Base-by-base conservation (phyloP, 371 early-diverging fungal genomes). In the Apophysomyces elegans region DNA sequence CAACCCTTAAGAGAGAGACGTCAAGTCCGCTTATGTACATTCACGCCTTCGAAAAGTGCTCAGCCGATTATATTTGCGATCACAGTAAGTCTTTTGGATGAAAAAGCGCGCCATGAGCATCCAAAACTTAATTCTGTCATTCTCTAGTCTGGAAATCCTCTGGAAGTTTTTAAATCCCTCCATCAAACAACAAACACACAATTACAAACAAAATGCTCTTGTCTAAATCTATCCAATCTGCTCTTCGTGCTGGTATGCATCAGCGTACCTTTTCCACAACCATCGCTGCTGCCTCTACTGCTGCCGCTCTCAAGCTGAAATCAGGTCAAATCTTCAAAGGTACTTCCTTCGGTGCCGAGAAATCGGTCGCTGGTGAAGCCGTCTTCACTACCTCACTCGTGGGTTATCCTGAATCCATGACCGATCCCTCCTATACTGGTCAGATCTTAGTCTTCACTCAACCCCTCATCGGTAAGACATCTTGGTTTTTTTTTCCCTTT, bases 371-470 rank as follows among this genome's bases (percentile, higher is more conserved):
- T 63, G 93, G 93, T 70, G 93, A 93, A 74, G 89, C 91, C 4
- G 93, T 93, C 7, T 97, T 97, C 70, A 95, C 95, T 54, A 96
- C 97, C 4, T 93, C 94, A 9, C 77, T 96, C 50, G 97, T 96
- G 11, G 97, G 97, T 44, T 98, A 97, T 76, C 94, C 96, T 14
- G 97, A 98, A 80, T 94, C 96, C 38, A 86, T 97, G 81, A 97
- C 97, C 5, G 97, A 98, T 80, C 97, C 97, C 32, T 95, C 95
- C 21, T 96, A 96, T 79, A 85, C 90, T 58, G 97, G 96, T n/a
- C 96, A 98, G 86, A 93, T 98, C 69, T 83, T 98, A 41, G 96
- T 96, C 36, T 85, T 97, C 56, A 97, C 98, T 68, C 95, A 93
- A 80, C 98, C 98, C 18, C 81, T 98, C 50, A 86, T 97, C 70